Base-by-base conservation (phyloP, 306 rosid species). In the Trifolium repens region DNA sequence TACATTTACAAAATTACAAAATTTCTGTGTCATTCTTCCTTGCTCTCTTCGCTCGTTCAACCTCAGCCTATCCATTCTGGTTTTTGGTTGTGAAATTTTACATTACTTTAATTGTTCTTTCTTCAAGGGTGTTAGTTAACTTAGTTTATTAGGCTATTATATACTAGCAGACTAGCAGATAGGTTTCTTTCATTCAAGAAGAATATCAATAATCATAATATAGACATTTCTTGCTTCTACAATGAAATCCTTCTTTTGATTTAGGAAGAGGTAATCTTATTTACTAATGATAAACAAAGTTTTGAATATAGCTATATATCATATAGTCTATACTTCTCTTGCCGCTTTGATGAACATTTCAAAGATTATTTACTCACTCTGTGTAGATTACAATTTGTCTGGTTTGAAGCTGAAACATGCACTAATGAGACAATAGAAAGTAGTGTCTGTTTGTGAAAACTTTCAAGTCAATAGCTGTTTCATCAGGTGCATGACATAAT, bases 391-490 rank as follows among this genome's bases (percentile, higher is more conserved):
- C 46, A 66, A 34, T 47, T 44, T 26, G 39, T 50, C 49, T 67
- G 37, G 9, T 73, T 37, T 46, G 30, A 19, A 46, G 57, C n/a
- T 73, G 44, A 37, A 67, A 17, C 65, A 73, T 73, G 50, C 66
- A 39, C 24, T 34, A 11, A 19, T 8, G 70, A 57, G 69, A 75
- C 46, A 32, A 32, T 55, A 19, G 24, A 37, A 26, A 19, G 39
- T 70, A 63, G 22, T 4, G 16, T 63, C 61, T 16, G 1, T 63
- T 69, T 16, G 1, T 69, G 60, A 43, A 49, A 50, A 50, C 40
- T 67, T 34, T 8, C 47, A 35, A 66, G 32, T 8, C 2, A 15
- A 53, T 75, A 75, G 53, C 35, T 54, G 61, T 49, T 67, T 74
- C 58, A 49, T 74, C 65, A 5, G 2, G 24, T 46, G 17, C 65